Evolutionary conservation across 352 stramenopile genomes (phyloP), one percentile per base, ranked within the genome.

Genomic region (Phytopythium ostracodes): DNA sequence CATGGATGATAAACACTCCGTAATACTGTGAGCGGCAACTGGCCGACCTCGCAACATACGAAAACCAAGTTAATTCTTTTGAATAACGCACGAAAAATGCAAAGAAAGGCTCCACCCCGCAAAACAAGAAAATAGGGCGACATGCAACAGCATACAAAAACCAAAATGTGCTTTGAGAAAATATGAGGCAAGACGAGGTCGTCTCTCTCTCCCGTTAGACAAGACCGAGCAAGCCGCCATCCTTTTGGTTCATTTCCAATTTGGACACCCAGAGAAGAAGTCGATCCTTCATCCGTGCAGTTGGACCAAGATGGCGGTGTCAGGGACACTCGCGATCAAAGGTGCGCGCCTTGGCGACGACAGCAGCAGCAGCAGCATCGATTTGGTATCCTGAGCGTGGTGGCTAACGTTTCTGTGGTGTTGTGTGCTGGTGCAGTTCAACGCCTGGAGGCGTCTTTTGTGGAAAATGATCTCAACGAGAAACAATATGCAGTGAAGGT

Each of bases 301-400:
- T 56, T 51, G 57, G 66, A 66, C 56, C 62, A 66, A 58, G 62
- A 84, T 81, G 75, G 65, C 59, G 43, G 67, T 77, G 65, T 77
- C 75, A 15, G 72, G 70, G 58, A 79, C 72, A 72, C 68, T 84
- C 29, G 56, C 72, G 53, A 71, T 81, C 25, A 71, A 50, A 38
- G 75, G 72, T 84, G 58, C 61, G 75, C 44, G 0, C 33, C 1
- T 29, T n/a, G n/a, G 51, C 29, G 29, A 33, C 29, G 3, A 38
- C 33, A 11, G 27, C 33, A 40, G 27, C 5, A 33, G 22, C 46
- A 35, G 22, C 46, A 33, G 47, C n/a, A n/a, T n/a, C n/a, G n/a
- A n/a, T n/a, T n/a, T 33, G 29, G 29, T 33, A 8, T 33, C 29
- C 29, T 33, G 52, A 33, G 31, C 5, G 20, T 15, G 31, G 15